A percentile compares a stretch with the other conserved stretches of the same genome.
Conservation (phyloP, 805 yeast species). For the Groenewaldozyma salmanticensis region DNA sequence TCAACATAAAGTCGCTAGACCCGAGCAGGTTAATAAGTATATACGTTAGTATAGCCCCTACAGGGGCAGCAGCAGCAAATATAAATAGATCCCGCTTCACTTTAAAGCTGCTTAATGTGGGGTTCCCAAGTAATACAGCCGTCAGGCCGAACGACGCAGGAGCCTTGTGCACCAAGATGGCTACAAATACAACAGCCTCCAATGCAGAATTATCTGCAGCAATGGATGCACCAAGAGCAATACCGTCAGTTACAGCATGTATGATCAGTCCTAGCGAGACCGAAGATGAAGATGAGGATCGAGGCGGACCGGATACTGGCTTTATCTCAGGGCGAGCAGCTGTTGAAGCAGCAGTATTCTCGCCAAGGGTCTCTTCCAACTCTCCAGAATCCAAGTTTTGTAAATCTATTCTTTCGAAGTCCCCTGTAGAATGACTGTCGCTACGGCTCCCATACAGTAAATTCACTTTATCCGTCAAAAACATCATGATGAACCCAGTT, state of each 20-base stretch:
- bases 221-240: conserved; percentile 57
- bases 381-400: neutral
- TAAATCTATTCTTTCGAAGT: conserved; percentile 1
- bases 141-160: conserved; percentile 66
- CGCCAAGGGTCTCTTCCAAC: neutral
- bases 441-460: neutral
- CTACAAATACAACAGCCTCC: conserved; percentile 41
- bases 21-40: conserved; percentile 22
- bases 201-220: conserved; percentile 31
- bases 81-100: conserved; percentile 39
- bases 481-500: conserved; percentile 47
- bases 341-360: neutral
- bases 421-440: neutral
- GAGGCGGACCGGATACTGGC: neutral
- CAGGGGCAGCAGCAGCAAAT: conserved; percentile 54
- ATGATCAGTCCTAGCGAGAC: conserved; percentile 53
- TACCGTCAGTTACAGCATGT: conserved; percentile 65
- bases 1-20: conserved; percentile 12
- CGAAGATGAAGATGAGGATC: conserved; percentile 29
- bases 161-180: conserved; percentile 60
- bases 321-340: neutral
- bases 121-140: conserved; percentile 39
- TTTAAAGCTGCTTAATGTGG: conserved; percentile 22
- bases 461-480: conserved; percentile 36
- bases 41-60: conserved; percentile 47